Evolutionary conservation across 2,329 filamentous ascomycete species (phyloP).

Genomic region (Sphaerulina musiva): DNA sequence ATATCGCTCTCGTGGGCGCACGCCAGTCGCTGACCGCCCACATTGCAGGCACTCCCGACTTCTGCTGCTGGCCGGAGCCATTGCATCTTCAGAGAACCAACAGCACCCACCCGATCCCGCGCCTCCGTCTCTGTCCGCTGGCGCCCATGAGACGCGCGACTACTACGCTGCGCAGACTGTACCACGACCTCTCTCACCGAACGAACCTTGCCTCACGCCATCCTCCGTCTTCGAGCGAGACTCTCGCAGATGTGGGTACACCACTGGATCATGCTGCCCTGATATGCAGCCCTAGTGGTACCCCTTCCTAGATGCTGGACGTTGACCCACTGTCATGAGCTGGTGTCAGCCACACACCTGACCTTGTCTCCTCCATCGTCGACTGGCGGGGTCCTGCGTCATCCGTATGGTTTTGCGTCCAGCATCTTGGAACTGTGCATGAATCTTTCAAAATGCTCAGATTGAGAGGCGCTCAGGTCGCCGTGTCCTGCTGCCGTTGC

Average conservation of each 20-base stretch:
- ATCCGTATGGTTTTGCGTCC: conserved; percentile 27
- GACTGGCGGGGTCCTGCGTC: conserved; percentile 39
- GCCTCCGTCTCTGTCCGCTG: conserved; percentile 55
- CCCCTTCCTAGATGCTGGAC: conserved; percentile 38
- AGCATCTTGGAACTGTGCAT: conserved; percentile 26
- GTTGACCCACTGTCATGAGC: conserved; percentile 36
- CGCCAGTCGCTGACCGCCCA: conserved; percentile 7
- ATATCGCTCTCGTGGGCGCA: not conserved
- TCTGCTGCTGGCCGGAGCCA: conserved; percentile 30
- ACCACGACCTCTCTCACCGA: conserved; percentile 54
- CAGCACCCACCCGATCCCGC: conserved; percentile 50
- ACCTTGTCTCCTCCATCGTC: conserved; percentile 39
- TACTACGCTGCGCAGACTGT: conserved; percentile 51
- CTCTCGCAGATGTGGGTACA: conserved; percentile 97
- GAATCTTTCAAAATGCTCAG: conserved; percentile 35
- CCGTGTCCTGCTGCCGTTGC: conserved; percentile 22
- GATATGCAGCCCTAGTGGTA: conserved; percentile 22
- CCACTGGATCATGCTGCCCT: conserved; percentile 83
- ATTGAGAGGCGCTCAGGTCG: conserved; percentile 23
- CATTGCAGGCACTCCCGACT: conserved; percentile 25
- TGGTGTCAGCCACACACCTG: conserved; percentile 35
- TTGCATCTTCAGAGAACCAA: conserved; percentile 48
- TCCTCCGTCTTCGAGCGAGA: conserved; percentile 79
- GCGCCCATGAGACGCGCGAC: conserved; percentile 56
- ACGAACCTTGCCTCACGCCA: conserved; percentile 69